Evolutionary conservation across 2,329 filamentous ascomycete species (phyloP), one percentile per base, ranked within the genome.

Genomic region (Fusarium armeniacum): DNA sequence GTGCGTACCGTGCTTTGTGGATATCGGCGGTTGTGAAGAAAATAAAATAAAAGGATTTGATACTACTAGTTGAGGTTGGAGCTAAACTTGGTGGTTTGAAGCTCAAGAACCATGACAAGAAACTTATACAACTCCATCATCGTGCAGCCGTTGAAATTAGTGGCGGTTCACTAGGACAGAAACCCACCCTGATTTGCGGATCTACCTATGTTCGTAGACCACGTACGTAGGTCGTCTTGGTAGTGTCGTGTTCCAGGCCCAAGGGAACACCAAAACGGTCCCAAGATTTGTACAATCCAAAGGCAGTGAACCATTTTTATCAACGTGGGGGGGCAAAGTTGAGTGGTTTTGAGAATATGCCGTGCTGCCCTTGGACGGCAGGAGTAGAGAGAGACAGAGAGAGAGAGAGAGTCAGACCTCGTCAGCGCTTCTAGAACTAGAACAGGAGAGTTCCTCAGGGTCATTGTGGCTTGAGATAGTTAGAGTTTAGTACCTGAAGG

Each of bases 91-190:
- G 26, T 18, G 18, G 20, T 46, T 46, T 46, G 28, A 46, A 58
- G 54, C 35, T 41, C 26, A 30, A 41, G 26, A n/a, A 40, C 44
- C 33, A 51, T n/a, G 47, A 40, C 49, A 20, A 40, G 49, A 51
- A 51, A 51, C 32, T 26, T n/a, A 52, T 30, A 28, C 20, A 57
- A 68, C 64, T 70, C 67, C 67, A 70, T 70, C 67, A 70, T 70
- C 15, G 54, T 70, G 67, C 67, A 70, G 67, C 67, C 67, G 67
- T 70, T 70, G 63, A 71, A 69, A 70, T 70, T 70, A 71, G 67
- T 70, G 67, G 67, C 67, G 59, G 61, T 65, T 47, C 15, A 46
- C 52, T 70, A 68, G 53, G 54, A 36, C 51, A 46, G 41, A 70
- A 64, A 43, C 50, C 41, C 50, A 43, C 56, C 43, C 58, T 62